Conservation (phyloP, 257 asterid genomes). For the Lavandula angustifolia region DNA sequence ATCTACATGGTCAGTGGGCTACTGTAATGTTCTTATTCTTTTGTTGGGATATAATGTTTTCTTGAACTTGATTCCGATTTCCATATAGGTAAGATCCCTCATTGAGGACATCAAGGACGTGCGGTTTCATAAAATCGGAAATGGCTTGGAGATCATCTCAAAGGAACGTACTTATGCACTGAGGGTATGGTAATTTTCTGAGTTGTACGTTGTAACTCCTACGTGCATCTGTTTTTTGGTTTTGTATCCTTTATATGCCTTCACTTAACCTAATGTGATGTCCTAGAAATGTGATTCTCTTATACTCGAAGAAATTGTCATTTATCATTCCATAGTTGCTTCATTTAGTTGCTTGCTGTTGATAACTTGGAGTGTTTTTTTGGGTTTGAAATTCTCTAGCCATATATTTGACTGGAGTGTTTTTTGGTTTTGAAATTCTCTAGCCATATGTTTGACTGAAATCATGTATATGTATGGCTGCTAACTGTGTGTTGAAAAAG, state of each 20-base stretch:
- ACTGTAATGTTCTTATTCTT: neutral
- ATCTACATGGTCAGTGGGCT: slow-evolving; percentile 72
- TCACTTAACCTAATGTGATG: neutral
- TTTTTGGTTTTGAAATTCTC: slow-evolving; percentile 7
- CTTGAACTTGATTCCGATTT: slow-evolving; percentile 29
- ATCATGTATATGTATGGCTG: slow-evolving; percentile 19
- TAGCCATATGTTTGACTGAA: slow-evolving; percentile 6
- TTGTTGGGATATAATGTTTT: neutral
- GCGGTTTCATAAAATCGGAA: slow-evolving; percentile 88
- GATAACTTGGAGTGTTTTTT: neutral
- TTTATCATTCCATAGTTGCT: neutral
- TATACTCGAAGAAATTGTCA: slow-evolving; percentile 8
- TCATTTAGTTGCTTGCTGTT: slow-evolving; percentile 6
- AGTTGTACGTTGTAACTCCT: slow-evolving; percentile 12
- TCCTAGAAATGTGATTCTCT: neutral
- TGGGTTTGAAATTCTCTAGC: slow-evolving; percentile 10
- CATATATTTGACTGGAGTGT: neutral
- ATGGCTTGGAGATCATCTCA: slow-evolving; percentile 80
- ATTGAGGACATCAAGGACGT: slow-evolving; percentile 96
- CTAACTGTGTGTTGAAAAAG: slow-evolving; percentile 11
- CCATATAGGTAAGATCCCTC: slow-evolving; percentile 73
- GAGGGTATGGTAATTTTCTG: slow-evolving; percentile 53
- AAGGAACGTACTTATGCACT: slow-evolving; percentile 68
- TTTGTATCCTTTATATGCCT: neutral
- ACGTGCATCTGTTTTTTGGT: slow-evolving; percentile 10